Base-by-base conservation (phyloP, 805 yeast genomes). In the Brettanomyces nanus region DNA sequence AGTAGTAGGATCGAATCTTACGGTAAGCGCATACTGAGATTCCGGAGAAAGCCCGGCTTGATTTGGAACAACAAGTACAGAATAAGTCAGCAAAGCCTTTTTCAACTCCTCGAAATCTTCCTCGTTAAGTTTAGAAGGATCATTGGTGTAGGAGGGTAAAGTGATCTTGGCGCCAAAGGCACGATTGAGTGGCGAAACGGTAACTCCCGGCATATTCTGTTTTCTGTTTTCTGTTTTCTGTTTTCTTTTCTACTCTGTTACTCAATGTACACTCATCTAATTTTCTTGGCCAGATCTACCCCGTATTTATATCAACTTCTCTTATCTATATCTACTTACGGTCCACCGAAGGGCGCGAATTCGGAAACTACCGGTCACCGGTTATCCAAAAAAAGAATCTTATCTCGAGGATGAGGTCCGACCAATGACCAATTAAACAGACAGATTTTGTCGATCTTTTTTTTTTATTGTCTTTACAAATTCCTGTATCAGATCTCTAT, bases 1-100 rank as follows among this genome's bases (percentile, higher is more conserved):
- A 40, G 78, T 68, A 3, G 85, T 65, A 19, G 90, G 86, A 52
- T 86, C 95, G 53, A 85, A 81, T 49, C 83, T 72, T 42, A 80
- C 72, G 22, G 95, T 86, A 37, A 86, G 67, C 19, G 68, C 59
- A 61, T 80, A 84, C 60, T 86, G 95, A 1, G 89, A 78, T 40
- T 72, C 66, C 23, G 95, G 94, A 3, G 77, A 45, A 28, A 86
- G 67, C 5, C 74, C 62, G n/a, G 67, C 74, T 59, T 82, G 90
- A 30, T 69, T 68, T 31, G 90, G 90, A 39, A 86, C 73, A 14
- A 85, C 80, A 14, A 84, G 65, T 6, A 86, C 95, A 37, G 84
- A 71, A 54, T 86, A 61, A 6, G 68, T 69, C 49, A 77, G 77
- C 4, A 85, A 69, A 0, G 89, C 90, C 23, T 73, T 70, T 47